Base-by-base conservation (phyloP, 805 yeast species). In the Metschnikowia corniflorae region DNA sequence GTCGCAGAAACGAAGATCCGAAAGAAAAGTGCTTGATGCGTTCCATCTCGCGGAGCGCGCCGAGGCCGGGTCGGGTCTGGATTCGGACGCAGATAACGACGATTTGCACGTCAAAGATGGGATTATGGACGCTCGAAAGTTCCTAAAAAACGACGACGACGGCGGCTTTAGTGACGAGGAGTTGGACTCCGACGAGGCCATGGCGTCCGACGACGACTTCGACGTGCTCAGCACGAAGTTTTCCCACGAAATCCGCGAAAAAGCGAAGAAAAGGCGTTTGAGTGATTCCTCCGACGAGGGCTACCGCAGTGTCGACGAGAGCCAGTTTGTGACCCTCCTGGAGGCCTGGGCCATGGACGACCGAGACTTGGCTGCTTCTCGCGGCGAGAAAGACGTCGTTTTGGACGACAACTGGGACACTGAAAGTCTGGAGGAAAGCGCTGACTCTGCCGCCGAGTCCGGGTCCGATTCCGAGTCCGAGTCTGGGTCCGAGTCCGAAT, bases 301-400 rank as follows among this genome's bases (percentile, higher is more conserved):
- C 9, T 83, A 85, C 53, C 75, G 75, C 17, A 80, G 89, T 53
- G 70, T 84, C 28, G 95, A 86, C 50, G 96, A 86, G 54, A 67
- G 60, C 20, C 84, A 86, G 47, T 69, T 88, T 36, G 72, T 83
- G 41, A 76, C 94, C 0, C 66, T 88, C 26, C 82, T 95, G n/a
- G 88, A 81, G 48, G 88, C 86, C 3, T 87, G 95, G 95, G 96
- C 84, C 53, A 60, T 78, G 60, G 93, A 86, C 55, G 40, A 40
- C n/a, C 19, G 26, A 16, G 42, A 42, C 14, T 26, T 30, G 31
- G 40, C 40, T 15, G 16, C 27, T 12, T 19, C 30, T 13, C 22
- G 30, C 19, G 29, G 23, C 12, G 23, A 33, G 4, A 31, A 16
- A 14, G 53, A 43, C 7, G 38, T 37, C 21, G 56, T 47, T 17